Evolutionary conservation across 1,139 yeast genomes (phyloP), one percentile per base, ranked within the genome.

Genomic region (Blastobotrys aristatus): DNA sequence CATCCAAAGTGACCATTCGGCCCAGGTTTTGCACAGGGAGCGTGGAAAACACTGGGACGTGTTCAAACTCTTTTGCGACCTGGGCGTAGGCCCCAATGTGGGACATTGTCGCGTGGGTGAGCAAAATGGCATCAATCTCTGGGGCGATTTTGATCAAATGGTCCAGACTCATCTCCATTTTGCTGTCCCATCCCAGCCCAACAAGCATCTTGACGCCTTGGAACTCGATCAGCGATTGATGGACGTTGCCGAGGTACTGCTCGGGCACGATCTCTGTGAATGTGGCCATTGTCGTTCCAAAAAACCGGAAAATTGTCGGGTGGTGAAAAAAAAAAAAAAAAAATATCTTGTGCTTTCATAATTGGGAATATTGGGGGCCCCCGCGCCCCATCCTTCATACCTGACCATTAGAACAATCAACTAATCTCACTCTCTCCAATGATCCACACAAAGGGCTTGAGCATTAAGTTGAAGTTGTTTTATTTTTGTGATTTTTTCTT

Each of bases 21-120:
- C 97, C 97, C 61, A 94, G 70, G 62, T 88, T 92, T 26, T 83
- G 75, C 3, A 90, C 87, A 0, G 98, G 97, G 22, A 89, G 69
- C 0, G 98, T 92, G 0, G 97, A 80, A 61, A 86, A 94, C 0
- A 84, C 82, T 1, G 94, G 92, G 33, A 89, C 77, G 27, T 77
- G 69, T 3, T 82, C 70, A 65, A 88, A 76, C 7, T 80, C 76
- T 51, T 74, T 68, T 57, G 86, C 79, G 29, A 92, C 67, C 42
- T 82, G 71, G 0, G 85, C 80, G 61, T 77, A 89, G 0, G 96
- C 96, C 38, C 97, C 94, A 3, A 88, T 60, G 61, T 82, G 90
- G 45, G 84, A 82, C 1, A 83, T 73, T 0, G 96, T 84, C 1
- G 97, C 83, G 60, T 92, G 98, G 1, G 97, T 89, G 17, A 92